Evolutionary conservation across 129 eudicot genomes (phyloP), one percentile per base, ranked within the genome.

Genomic region (Escallonia rubra): DNA sequence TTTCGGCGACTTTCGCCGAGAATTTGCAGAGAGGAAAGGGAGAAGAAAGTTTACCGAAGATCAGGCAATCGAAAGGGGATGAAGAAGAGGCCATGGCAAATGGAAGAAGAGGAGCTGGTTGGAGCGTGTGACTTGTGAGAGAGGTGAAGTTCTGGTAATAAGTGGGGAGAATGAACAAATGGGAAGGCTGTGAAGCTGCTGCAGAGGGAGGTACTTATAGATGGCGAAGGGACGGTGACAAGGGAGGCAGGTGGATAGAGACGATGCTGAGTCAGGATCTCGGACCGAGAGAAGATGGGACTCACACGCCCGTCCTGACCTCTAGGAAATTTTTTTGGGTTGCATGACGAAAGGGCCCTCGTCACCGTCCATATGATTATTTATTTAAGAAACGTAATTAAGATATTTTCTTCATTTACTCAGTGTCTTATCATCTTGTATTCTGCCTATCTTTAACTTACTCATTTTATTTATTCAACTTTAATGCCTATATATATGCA

Each of bases 21-120:
- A 23, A 23, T 23, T 23, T 23, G 34, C 34, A 42, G 8, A 16
- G 23, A 73, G 63, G 5, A 10, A 10, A 23, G 43, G 2, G 6
- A 38, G 39, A 13, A 10, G 45, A 1, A 3, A 12, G 10, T 64
- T 6, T 87, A 90, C 97, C 97, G 66, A 90, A 90, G 54, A 90
- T 15, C 59, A 90, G 74, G 61, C 69, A 72, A 52, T 90, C 87
- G 41, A 84, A 90, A 59, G 95, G 95, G 10, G 97, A 90, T 12
- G 67, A 61, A 10, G 70, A 54, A 75, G 45, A 78, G 73, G 48
- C 81, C 87, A 84, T 80, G 73, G 50, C 44, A 47, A 48, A 68
- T 38, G 23, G 7, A 53, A 53, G 42, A 15, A 51, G 48, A 75
- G 48, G 8, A 61, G 5, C 12, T 57, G 45, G 41, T 57, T 46